phyloP scores from a whole-genome alignment of 306 rosid genomes.

The Cicer arietinum region DNA sequence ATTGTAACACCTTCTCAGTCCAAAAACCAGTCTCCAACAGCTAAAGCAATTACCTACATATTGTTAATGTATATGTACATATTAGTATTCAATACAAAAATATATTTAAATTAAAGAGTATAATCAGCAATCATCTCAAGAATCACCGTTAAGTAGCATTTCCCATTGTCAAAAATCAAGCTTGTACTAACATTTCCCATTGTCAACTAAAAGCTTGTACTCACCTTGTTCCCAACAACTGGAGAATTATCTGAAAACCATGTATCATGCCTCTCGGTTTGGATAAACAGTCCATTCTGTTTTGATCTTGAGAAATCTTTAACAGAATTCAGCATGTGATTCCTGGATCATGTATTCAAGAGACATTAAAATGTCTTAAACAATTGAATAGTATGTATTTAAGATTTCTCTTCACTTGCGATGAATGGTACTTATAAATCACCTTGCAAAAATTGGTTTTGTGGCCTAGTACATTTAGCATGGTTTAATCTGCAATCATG shows the following conservation, averaged over 20 bases:
- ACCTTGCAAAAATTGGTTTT: constrained; percentile 86
- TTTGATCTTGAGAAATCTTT: constrained; percentile 62
- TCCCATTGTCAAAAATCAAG: no score
- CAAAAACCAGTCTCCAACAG: constrained; percentile 96
- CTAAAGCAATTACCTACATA: constrained; percentile 79
- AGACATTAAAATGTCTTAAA: constrained; percentile 17
- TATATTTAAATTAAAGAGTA: neutral
- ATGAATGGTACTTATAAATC: constrained; percentile 10
- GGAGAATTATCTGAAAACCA: constrained; percentile 93
- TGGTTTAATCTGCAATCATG: constrained; percentile 82
- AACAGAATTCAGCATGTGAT: constrained; percentile 71
- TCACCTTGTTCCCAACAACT: constrained; percentile 70
- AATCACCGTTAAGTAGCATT: no score
- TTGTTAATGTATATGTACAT: neutral
- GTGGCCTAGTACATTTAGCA: constrained; percentile 68
- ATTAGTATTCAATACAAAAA: constrained; percentile 25
- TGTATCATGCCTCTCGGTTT: constrained; percentile 88
- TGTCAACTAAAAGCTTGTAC: constrained; percentile 28
- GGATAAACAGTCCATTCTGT: constrained; percentile 81
- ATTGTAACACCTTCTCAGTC: constrained; percentile 68
- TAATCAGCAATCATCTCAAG: neutral
- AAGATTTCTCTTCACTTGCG: constrained; percentile 6
- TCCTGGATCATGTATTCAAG: constrained; percentile 72
- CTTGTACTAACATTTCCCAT: no score
- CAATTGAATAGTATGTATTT: neutral